A percentile compares a stretch with the other conserved stretches of the same genome.
phyloP scores from a whole-genome alignment of 495 filamentous ascomycete genomes.

The Viridothelium virens region DNA sequence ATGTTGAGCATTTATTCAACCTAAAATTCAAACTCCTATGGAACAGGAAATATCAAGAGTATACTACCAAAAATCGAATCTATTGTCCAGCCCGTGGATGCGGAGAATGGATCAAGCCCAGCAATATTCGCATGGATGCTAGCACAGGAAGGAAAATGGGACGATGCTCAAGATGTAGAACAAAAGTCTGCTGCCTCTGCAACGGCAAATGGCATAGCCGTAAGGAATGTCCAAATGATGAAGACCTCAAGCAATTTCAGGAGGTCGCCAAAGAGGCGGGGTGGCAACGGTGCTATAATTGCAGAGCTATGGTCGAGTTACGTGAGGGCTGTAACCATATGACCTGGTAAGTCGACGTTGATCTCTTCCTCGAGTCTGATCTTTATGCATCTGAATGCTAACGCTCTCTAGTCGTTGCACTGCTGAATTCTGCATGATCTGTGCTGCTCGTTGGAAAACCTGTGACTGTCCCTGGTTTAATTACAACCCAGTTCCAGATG shows the following conservation, averaged over 20 bases:
- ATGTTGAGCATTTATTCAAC: constrained; percentile 68
- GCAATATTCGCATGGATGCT: constrained; percentile 50
- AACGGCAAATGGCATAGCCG: constrained; percentile 63
- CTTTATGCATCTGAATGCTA: not conserved
- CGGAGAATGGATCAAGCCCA: constrained; percentile 67
- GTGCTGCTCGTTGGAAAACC: constrained; percentile 69
- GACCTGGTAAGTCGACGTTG: constrained; percentile 44
- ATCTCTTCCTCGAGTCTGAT: not conserved
- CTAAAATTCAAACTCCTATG: constrained; percentile 63
- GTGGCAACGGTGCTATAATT: constrained; percentile 70
- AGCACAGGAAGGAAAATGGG: constrained; percentile 45
- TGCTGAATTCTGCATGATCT: constrained; percentile 77
- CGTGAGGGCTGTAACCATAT: constrained; percentile 80
- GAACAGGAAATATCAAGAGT: constrained; percentile 70
- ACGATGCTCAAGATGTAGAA: constrained; percentile 60
- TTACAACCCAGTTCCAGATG: constrained; percentile 38
- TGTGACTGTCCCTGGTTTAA: constrained; percentile 79
- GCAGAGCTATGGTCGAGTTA: constrained; percentile 66
- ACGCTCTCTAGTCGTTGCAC: constrained; percentile 47
- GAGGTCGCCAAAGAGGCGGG: constrained; percentile 62
- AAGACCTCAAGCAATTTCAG: constrained; percentile 55
- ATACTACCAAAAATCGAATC: constrained; percentile 61
- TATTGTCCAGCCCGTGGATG: constrained; percentile 66
- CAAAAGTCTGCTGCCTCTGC: constrained; percentile 65
- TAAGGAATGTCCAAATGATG: constrained; percentile 62